Evolutionary conservation across 108 stramenopile genomes (phyloP).

Genomic region (Schizochytrium sp.): DNA sequence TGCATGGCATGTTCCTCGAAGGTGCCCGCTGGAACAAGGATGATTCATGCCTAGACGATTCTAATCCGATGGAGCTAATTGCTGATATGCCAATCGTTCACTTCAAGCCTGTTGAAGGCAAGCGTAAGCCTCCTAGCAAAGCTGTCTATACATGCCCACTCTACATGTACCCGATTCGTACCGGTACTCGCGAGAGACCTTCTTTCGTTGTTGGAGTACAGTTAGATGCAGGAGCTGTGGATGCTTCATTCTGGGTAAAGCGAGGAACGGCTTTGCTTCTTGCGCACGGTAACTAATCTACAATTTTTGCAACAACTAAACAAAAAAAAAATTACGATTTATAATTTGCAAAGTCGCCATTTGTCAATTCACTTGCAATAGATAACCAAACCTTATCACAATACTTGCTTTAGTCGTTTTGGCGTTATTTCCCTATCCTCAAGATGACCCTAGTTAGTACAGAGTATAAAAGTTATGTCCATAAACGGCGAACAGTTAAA

Average conservation of each 20-base stretch:
- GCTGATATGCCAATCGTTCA: conserved; percentile 79
- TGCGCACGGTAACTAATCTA: conserved; percentile 57
- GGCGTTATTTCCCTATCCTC: too few relatives aligned
- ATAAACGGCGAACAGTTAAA: too few relatives aligned
- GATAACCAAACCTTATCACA: too few relatives aligned
- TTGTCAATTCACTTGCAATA: too few relatives aligned
- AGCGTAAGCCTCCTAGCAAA: conserved; percentile 73
- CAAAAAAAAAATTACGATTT: too few relatives aligned
- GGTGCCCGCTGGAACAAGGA: conserved; percentile 77
- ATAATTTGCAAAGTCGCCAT: too few relatives aligned
- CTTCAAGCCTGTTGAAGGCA: conserved; percentile 79
- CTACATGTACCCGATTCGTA: conserved; percentile 81
- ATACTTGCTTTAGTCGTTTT: too few relatives aligned
- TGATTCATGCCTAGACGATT: conserved; percentile 73
- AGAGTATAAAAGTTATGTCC: too few relatives aligned
- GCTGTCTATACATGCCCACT: conserved; percentile 75
- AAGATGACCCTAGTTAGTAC: too few relatives aligned
- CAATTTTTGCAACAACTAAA: background rate
- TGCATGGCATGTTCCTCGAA: conserved; percentile 76
- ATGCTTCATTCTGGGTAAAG: conserved; percentile 78
- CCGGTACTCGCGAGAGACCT: conserved; percentile 79
- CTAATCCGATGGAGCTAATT: conserved; percentile 78
- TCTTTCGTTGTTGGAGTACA: conserved; percentile 74
- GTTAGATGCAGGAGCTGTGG: conserved; percentile 67
- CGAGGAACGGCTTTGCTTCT: conserved; percentile 78